phyloP scores from a whole-genome alignment of 1,284 basidiomycete species.

The Ustilago shanxiensis region DNA sequence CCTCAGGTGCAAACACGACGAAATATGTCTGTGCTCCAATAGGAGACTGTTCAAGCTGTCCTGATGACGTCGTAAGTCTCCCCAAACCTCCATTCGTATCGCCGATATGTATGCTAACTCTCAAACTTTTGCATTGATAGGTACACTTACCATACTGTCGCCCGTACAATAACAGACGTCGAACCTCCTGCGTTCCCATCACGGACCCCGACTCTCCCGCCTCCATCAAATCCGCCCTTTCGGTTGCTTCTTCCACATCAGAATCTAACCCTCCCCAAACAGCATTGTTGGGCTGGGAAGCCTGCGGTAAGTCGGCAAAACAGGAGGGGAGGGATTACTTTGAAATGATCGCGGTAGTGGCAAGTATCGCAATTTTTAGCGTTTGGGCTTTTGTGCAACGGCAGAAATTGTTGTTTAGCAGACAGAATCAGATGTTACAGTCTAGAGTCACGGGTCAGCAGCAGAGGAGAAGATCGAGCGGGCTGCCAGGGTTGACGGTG shows the following conservation, averaged over 20 bases:
- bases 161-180: slow-evolving; percentile 60
- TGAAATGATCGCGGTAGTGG: slow-evolving; percentile 45
- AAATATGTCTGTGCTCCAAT: slow-evolving; percentile 40
- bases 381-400: slow-evolving; percentile 41
- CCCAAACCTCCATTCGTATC: no score
- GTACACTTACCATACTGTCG: slow-evolving; percentile 57
- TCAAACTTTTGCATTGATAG: no score
- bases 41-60: slow-evolving; percentile 48
- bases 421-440: slow-evolving; percentile 31
- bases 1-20: background rate
- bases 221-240: slow-evolving; percentile 17
- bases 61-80: slow-evolving; percentile 26
- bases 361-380: slow-evolving; percentile 34
- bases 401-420: slow-evolving; percentile 34
- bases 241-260: background rate
- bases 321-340: slow-evolving; percentile 50
- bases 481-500: background rate
- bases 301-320: slow-evolving; percentile 49
- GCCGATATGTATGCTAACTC: no score
- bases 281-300: slow-evolving; percentile 35
- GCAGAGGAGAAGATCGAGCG: slow-evolving; percentile 4
- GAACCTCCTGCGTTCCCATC: slow-evolving; percentile 37
- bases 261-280: background rate
- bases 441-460: slow-evolving; percentile 23
- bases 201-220: background rate